These are phyloP conservation scores for Tylopilus sp. DNA, from an alignment of 768 basidiomycete species.

Conservation along the genomic window DNA sequence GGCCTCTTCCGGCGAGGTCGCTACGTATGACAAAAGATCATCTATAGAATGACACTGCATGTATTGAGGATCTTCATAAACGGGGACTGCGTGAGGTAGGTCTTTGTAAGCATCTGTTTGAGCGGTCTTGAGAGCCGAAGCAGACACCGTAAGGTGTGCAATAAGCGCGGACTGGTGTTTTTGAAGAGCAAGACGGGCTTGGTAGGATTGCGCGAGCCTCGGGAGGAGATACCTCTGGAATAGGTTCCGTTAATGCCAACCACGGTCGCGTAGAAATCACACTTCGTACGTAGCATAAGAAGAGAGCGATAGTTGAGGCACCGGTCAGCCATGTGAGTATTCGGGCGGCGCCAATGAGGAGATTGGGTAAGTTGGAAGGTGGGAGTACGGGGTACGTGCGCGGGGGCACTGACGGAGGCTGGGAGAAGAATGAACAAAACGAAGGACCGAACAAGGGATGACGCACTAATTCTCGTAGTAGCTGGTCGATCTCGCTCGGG, in stretches of 20 bases:
- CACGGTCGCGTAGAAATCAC: not conserved
- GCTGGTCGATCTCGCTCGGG: constrained; percentile 53
- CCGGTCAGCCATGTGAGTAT: constrained; percentile 66
- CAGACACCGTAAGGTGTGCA: constrained; percentile 49
- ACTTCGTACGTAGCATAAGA: constrained; percentile 62
- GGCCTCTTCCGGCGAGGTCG: constrained; percentile 8
- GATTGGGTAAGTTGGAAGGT: constrained; percentile 64
- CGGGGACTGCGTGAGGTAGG: constrained; percentile 52
- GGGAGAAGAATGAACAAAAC: constrained; percentile 10
- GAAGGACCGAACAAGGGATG: not conserved
- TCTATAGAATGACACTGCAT: constrained; percentile 44
- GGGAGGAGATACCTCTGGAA: constrained; percentile 66
- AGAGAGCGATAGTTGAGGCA: constrained; percentile 52
- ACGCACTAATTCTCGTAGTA: constrained; percentile 57
- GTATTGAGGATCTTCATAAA: constrained; percentile 46
- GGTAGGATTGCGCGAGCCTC: constrained; percentile 52
- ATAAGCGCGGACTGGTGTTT: constrained; percentile 59
- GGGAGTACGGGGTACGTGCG: constrained; percentile 69
- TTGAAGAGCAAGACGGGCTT: constrained; percentile 60
- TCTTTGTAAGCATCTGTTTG: constrained; percentile 54
- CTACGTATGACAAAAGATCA: constrained; percentile 28
- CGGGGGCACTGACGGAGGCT: constrained; percentile 57
- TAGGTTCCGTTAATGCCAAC: constrained; percentile 6
- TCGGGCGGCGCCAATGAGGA: constrained; percentile 59
- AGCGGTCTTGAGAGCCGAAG: constrained; percentile 50